These are phyloP conservation scores for Mortierella sp. DNA, from an alignment of 371 early-diverging fungal species.

Conservation along the genomic window DNA sequence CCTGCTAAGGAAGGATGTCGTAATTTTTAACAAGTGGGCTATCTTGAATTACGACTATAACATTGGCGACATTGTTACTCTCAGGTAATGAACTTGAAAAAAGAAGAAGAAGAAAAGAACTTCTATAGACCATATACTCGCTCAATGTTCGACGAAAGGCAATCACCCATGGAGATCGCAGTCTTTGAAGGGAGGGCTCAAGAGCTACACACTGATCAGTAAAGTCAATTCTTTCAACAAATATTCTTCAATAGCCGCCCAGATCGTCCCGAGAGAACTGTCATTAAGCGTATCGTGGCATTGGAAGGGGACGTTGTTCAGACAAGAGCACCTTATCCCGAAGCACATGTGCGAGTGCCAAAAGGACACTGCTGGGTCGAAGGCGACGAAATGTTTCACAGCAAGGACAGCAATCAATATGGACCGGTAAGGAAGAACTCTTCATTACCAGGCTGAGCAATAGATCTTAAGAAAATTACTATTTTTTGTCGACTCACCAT, in stretches of 20 bases:
- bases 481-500: conserved; percentile 1
- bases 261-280: conserved; percentile 69
- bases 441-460: background rate
- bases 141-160: no score
- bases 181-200: no score
- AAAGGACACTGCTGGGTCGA: conserved; percentile 94
- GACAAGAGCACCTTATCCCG: conserved; percentile 58
- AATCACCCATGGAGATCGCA: no score
- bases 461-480: background rate
- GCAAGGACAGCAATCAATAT: conserved; percentile 86
- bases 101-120: background rate
- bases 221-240: no score
- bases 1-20: conserved; percentile 72
- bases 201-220: no score
- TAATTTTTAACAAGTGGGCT: conserved; percentile 79
- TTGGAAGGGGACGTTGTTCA: conserved; percentile 86
- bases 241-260: conserved; percentile 66
- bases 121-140: no score
- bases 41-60: conserved; percentile 61
- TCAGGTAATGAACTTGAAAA: conserved; percentile 59
- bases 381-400: conserved; percentile 89
- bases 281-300: conserved; percentile 89
- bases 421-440: conserved; percentile 72
- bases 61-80: conserved; percentile 87
- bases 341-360: conserved; percentile 72